Base-by-base conservation (phyloP, 139 green algal species). In the Closterium sp. region DNA sequence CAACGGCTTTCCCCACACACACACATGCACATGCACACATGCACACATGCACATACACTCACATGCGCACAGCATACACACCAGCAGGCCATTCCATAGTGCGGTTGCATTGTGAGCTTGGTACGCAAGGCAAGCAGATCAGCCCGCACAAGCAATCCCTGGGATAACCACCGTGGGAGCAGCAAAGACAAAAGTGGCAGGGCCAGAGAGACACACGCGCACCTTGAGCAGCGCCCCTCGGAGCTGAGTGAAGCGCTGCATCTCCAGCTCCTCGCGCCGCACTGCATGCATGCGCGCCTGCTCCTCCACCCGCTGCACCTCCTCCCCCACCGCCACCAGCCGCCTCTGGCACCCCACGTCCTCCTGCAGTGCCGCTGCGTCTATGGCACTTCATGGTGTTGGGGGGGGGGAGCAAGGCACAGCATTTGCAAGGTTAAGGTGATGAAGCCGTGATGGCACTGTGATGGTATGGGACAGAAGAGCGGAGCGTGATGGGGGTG, bases 231-330 rank as follows among this genome's bases (percentile, higher is more conserved):
- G 90, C 4, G 90, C 21, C 32, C 42, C 90, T 32, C 86, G 32
- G 85, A 93, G 90, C 85, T 92, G 30, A 28, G 21, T 84, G 86
- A 93, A 93, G 30, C 90, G 31, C 62, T 85, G 21, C 30, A 31
- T 92, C 31, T 93, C 90, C 85, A 93, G 22, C 84, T 93, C 22
- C 13, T 93, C 90, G 28, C 28, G n/a, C 27, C 84, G 84, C 87
- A 90, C 87, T 27, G 22, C 22, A 13, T 86, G 38, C 45, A 3
- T 24, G 42, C 87, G 38, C 21, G 19, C n/a, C 45, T 85, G 27
- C 22, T 21, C 42, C 42, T 79, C 45, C 42, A 50, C 42, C 21
- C 29, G 38, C 29, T 73, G 45, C 87, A 70, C 29, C 45, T 38
- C 87, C 38, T 89, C n/a, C 45, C 29, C 45, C 87, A 29, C 42